phyloP scores from a whole-genome alignment of 2,329 filamentous ascomycete species.

The Fusarium sacchari region DNA sequence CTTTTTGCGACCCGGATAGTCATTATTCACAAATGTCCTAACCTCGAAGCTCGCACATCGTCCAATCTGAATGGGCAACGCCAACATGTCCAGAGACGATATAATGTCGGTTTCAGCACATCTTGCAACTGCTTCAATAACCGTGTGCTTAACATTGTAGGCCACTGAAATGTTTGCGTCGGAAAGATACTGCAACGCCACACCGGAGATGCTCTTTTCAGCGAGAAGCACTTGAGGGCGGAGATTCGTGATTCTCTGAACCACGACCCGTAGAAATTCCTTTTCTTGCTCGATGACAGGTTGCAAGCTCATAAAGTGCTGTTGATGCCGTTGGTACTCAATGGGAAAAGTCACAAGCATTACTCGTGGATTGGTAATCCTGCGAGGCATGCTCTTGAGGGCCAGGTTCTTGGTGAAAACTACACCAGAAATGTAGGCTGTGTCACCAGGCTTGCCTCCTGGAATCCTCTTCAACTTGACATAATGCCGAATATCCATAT shows the following conservation, averaged over 20 bases:
- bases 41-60: constrained; percentile 90
- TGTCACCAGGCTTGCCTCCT: constrained; percentile 88
- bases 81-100: constrained; percentile 93
- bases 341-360: constrained; percentile 94
- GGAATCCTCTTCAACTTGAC: constrained; percentile 98
- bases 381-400: constrained; percentile 93
- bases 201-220: constrained; percentile 89
- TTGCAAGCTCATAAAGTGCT: constrained; percentile 97
- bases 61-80: constrained; percentile 76
- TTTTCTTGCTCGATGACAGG: constrained; percentile 96
- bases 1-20: constrained; percentile 80
- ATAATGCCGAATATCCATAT: constrained; percentile 97
- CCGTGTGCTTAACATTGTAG: constrained; percentile 96
- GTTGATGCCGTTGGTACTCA: constrained; percentile 88
- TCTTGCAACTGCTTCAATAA: constrained; percentile 92
- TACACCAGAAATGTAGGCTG: constrained; percentile 94
- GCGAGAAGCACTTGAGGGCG: constrained; percentile 89
- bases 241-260: constrained; percentile 88
- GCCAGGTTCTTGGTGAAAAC: constrained; percentile 98
- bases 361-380: constrained; percentile 84
- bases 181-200: constrained; percentile 88
- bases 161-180: constrained; percentile 91
- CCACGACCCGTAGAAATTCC: constrained; percentile 90
- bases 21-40: constrained; percentile 89
- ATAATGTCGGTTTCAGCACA: constrained; percentile 94